Base-by-base conservation (phyloP, 345 rosid genomes). In the Arabis hirsuta region DNA sequence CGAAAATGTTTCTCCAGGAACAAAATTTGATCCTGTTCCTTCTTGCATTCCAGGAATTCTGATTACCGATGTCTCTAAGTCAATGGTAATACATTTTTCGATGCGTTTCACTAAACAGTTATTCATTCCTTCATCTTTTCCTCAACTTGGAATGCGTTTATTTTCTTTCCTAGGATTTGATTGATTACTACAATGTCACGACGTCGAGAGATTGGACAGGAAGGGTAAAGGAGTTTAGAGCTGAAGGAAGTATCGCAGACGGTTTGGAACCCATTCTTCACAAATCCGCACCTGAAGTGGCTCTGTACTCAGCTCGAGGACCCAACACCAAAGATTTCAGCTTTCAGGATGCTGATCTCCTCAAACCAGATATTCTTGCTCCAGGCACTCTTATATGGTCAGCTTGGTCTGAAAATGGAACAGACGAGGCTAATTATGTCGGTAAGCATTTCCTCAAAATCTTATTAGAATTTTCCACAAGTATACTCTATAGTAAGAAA, bases 301-400 rank as follows among this genome's bases (percentile, higher is more conserved):
- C 99, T 43, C 65, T 91, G 67, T 95, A 86, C 82, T 95, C 99
- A 71, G 94, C 98, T 76, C 77, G 99, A 71, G 99, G 99, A 76
- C 99, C 99, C 65, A 95, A 92, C 78, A 81, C 88, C 19, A 95
- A 82, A 83, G 98, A 95, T 84, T 95, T 84, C 80, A 88, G 93
- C 81, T 95, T 87, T 80, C 89, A 78, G 71, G 99, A 95, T 81
- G 98, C 99, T 6, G 99, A 95, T 86, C 96, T 95, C 69, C 99
- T 95, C 62, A 95, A 95, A 79, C 99, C 99, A 22, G 99, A 95
- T 76, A 91, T 95, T 65, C 77, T 95, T 64, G 99, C 99, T 66
- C 99, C 99, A 11, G 99, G 99, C 61, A 83, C 98, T 73, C 82
- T 95, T 51, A 95, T 95, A 65, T 95, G 99, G 99, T 94, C 99